Conservation (phyloP, 1,284 basidiomycete species). For the Vanrija pseudolonga region DNA sequence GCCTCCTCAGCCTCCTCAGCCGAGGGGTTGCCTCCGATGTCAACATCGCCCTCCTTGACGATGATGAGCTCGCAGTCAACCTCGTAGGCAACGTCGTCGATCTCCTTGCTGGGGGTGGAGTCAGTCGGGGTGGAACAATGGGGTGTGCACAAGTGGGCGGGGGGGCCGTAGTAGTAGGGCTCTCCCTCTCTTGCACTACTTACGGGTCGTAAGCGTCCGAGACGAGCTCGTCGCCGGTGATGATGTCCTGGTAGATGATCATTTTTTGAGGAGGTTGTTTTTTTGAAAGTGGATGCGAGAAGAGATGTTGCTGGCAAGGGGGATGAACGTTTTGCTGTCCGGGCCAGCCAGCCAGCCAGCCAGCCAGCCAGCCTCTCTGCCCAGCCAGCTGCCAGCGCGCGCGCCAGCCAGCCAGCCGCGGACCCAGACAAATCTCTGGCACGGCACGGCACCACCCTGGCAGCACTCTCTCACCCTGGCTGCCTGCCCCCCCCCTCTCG, state of each 20-base stretch:
- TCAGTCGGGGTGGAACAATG: not conserved
- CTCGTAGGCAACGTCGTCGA: conserved; percentile 85
- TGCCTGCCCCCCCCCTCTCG: too few species aligned
- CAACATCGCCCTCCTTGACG: conserved; percentile 77
- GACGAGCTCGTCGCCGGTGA: conserved; percentile 88
- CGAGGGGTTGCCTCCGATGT: conserved; percentile 94
- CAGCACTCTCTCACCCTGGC: not conserved
- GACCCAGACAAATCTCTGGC: too few species aligned
- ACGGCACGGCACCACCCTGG: not conserved
- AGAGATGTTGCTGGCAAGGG: not conserved
- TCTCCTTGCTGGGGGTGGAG: conserved; percentile 60
- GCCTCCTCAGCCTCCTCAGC: conserved; percentile 82
- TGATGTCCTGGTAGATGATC: conserved; percentile 52
- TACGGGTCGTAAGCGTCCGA: conserved; percentile 87
- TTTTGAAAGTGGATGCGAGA: conserved; percentile 5
- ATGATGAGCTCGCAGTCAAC: conserved; percentile 76
- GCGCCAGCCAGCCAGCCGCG: too few species aligned
- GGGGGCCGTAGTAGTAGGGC: not conserved
- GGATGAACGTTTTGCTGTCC: not conserved
- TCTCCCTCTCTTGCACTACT: too few species aligned
- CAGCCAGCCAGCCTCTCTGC: not conserved
- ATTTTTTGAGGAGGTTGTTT: conserved; percentile 23
- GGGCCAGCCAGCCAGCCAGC: not conserved
- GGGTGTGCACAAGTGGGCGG: not conserved
- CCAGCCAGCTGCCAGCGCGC: not conserved